Base-by-base conservation (phyloP, 2,329 filamentous ascomycete genomes). In the Nigrospora osmanthi region DNA sequence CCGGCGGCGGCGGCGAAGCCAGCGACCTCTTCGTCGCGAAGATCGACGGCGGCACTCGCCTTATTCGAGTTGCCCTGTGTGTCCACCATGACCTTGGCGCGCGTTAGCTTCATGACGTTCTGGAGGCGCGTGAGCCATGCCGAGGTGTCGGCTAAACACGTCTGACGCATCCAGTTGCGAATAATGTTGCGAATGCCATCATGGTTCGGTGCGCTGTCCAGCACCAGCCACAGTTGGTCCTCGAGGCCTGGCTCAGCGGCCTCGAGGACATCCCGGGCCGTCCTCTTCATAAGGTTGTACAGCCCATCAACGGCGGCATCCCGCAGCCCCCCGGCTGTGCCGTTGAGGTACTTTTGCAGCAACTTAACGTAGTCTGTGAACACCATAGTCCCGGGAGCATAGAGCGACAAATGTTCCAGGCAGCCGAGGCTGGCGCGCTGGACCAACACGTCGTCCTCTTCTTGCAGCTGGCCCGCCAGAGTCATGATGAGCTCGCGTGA, bases 21-120 rank as follows among this genome's bases (percentile, higher is more conserved):
- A 43, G 93, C 93, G 33, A 95, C 91, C 62, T 98, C 94, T 61
- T 98, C 93, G 59, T 98, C 93, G 50, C 91, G 86, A 0, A 97
- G 68, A 55, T 98, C 93, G n/a, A 87, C 75, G 12, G 78, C 72
- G 4, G 74, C 71, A 11, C 70, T 73, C 7, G 66, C 61, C 54
- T 71, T 77, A 11, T 70, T 63, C 4, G 71, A 66, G 11, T 63
- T 60, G 15, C 66, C 66, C 6, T 66, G 60, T 1, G 70, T 61
- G 37, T 76, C 72, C 28, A 80, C 75, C 36, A 81, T 76, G 2
- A 69, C 66, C 57, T 85, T 87, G 30, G 78, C 75, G 52, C 87
- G 81, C 0, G 87, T 95, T 75, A 94, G 94, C 33, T 88, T 93
- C 50, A 97, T 77, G 11, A 96, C 86, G 19, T 79, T 82, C 56